phyloP scores from a whole-genome alignment of 1,284 basidiomycete genomes.

The Heterobasidion irregulare region DNA sequence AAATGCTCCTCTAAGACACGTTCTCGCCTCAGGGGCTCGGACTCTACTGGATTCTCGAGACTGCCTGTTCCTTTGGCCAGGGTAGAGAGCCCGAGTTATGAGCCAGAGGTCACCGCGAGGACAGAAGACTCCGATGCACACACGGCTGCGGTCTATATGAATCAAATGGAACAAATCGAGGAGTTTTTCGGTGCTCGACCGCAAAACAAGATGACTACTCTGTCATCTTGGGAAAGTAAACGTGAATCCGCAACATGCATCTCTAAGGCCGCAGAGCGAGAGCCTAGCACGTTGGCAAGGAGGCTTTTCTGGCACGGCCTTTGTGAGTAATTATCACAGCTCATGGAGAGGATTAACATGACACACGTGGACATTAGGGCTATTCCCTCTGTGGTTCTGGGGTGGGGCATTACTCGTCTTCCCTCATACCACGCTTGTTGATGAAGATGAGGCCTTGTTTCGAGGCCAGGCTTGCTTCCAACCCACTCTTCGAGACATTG shows the following conservation, averaged over 20 bases:
- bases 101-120: neutral
- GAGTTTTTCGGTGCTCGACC: neutral
- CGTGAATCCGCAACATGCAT: neutral
- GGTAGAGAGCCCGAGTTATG: neutral
- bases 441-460: neutral
- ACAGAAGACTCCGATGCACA: neutral
- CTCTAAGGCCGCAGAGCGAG: neutral
- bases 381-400: slow-evolving; percentile 2
- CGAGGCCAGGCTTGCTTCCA: neutral
- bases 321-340: neutral
- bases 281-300: slow-evolving; percentile 1
- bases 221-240: neutral
- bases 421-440: neutral
- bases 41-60: neutral
- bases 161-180: neutral
- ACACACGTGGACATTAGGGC: neutral
- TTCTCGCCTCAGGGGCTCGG: neutral
- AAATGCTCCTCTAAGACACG: neutral
- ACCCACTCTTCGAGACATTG: neutral
- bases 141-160: neutral
- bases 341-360: neutral
- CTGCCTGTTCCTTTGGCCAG: neutral
- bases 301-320: neutral
- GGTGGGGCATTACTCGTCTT: neutral
- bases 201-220: neutral